phyloP scores from a whole-genome alignment of 768 basidiomycete species.

The Panus rudis region DNA sequence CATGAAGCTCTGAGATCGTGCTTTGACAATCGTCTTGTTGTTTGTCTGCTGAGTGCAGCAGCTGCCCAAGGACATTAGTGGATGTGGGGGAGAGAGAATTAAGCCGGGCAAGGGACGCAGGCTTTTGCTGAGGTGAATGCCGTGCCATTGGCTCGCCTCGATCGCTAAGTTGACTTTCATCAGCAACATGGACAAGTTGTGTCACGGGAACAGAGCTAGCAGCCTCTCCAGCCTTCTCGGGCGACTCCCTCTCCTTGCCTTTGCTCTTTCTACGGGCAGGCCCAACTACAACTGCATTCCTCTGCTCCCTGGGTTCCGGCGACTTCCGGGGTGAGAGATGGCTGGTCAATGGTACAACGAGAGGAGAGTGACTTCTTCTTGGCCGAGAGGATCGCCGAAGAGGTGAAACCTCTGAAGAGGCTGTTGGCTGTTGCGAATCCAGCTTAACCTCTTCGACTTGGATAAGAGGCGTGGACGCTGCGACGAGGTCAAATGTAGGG shows the following conservation, averaged over 20 bases:
- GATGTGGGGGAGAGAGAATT: conserved; percentile 60
- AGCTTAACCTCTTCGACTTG: too few relatives aligned
- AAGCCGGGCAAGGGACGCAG: conserved; percentile 15
- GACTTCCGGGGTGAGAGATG: not conserved
- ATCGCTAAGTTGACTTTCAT: too few relatives aligned
- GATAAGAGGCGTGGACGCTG: too few relatives aligned
- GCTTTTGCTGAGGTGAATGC: too few relatives aligned
- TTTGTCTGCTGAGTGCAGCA: conserved; percentile 19
- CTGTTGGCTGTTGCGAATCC: too few relatives aligned
- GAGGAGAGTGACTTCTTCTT: conserved; percentile 9
- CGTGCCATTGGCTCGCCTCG: too few relatives aligned
- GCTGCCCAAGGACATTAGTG: conserved; percentile 31
- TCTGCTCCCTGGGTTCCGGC: too few relatives aligned
- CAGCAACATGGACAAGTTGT: too few relatives aligned
- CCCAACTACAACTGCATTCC: not conserved
- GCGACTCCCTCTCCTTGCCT: conserved; percentile 8
- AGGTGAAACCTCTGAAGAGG: conserved; percentile 2
- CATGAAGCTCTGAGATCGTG: not conserved
- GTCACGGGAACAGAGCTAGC: not conserved
- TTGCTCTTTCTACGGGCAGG: conserved; percentile 1
- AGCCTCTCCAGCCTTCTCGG: not conserved
- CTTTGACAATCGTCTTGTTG: not conserved
- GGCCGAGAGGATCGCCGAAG: conserved; percentile 10
- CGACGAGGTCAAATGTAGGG: too few relatives aligned
- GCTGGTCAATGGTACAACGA: not conserved